Conservation (phyloP, 2,329 filamentous ascomycete species). For the Sphaerulina vaccinii region DNA sequence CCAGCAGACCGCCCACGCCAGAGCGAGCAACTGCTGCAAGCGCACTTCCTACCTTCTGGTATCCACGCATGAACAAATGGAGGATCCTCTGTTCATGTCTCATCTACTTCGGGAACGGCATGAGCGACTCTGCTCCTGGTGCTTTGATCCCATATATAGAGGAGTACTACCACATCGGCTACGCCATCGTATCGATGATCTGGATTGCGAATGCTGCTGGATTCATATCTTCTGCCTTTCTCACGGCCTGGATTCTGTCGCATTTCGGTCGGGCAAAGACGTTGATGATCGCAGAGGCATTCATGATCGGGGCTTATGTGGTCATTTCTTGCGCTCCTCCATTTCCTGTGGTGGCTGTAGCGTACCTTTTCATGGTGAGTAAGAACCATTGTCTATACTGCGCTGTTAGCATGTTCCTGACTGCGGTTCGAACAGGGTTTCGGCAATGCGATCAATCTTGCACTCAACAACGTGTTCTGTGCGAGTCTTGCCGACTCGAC, state of each 20-base stretch:
- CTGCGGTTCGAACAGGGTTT: slow-evolving; percentile 40
- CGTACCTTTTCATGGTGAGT: slow-evolving; percentile 56
- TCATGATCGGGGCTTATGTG: slow-evolving; percentile 62
- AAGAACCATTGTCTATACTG: neutral
- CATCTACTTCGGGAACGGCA: slow-evolving; percentile 66
- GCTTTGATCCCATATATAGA: slow-evolving; percentile 81
- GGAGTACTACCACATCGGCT: slow-evolving; percentile 70
- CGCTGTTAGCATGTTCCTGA: neutral
- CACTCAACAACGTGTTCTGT: slow-evolving; percentile 58
- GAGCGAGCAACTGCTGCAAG: slow-evolving; percentile 43
- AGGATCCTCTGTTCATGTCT: slow-evolving; percentile 64
- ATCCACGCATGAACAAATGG: slow-evolving; percentile 66
- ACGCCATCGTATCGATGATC: slow-evolving; percentile 75
- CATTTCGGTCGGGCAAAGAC: slow-evolving; percentile 65
- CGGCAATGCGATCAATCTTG: slow-evolving; percentile 52
- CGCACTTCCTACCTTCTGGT: slow-evolving; percentile 57
- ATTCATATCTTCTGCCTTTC: slow-evolving; percentile 70
- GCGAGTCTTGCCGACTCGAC: slow-evolving; percentile 54
- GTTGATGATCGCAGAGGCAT: slow-evolving; percentile 57
- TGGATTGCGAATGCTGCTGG: slow-evolving; percentile 56
- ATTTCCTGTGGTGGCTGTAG: slow-evolving; percentile 63
- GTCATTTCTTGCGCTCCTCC: slow-evolving; percentile 67
- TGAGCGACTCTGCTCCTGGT: slow-evolving; percentile 69
- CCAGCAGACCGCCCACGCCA: slow-evolving; percentile 55
- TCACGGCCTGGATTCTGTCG: slow-evolving; percentile 63